Evolutionary conservation across 257 asterid genomes (phyloP), one percentile per base, ranked within the genome.

Genomic region (Plantago elongata): DNA sequence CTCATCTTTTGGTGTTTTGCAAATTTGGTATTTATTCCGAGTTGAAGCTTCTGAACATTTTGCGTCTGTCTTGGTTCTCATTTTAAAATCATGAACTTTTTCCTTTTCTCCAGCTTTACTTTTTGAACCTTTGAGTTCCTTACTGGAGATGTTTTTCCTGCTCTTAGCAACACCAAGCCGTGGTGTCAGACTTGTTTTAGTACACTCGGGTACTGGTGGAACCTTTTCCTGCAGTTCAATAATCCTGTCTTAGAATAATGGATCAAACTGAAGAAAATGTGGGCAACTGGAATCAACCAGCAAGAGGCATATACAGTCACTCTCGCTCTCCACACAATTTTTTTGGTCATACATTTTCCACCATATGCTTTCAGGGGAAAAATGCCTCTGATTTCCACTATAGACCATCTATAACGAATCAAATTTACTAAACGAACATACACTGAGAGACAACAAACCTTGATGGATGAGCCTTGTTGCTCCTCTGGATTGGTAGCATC

Each of bases 141-240:
- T 68, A 46, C 52, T 63, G 45, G 80, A 49, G 44, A 59, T 62
- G 45, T 9, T 34, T 63, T 71, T 76, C 65, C 60, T 63, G 60
- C 52, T 74, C 47, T 54, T 75, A 63, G 72, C 57, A 71, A 46
- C 76, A 51, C 55, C 66, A 44, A 63, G 75, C 54, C 56, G 73
- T 48, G 75, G 50, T 37, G 14, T 63, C 76, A 54, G 50, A 62
- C 78, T 65, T 54, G 83, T 60, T 18, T 65, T 77, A 48, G 10
- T 49, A 13, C 34, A 43, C 69, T 73, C 77, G 49, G 66, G 61
- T 45, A 43, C 78, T 43, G 80, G 65, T 47, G 64, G 66, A 70
- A 54, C 44, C 66, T 46, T 72, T 56, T 64, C 84, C 96, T 85
- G 72, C 67, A 78, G 60, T 44, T 7, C 22, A 14, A 51, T 62